Evolutionary conservation across 2,329 filamentous ascomycete genomes (phyloP).

Genomic region (Aureobasidium sp.): DNA sequence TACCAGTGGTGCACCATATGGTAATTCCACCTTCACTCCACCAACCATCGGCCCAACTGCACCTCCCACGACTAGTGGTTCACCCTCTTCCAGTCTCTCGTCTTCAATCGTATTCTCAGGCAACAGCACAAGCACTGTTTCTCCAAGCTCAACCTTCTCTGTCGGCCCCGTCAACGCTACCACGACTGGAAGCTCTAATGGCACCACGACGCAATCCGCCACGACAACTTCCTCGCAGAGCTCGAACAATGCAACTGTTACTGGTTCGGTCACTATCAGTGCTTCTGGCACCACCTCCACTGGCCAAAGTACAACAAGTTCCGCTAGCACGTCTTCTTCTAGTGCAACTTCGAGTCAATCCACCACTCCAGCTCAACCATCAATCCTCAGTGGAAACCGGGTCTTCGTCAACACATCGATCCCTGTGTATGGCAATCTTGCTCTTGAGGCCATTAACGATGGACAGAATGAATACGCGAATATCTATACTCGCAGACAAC

Average conservation of each 20-base stretch:
- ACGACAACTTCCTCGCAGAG: background rate
- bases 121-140: background rate
- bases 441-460: background rate
- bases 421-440: background rate
- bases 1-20: background rate
- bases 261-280: background rate
- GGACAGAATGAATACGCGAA: background rate
- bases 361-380: background rate
- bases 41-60: background rate
- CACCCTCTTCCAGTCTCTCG: background rate
- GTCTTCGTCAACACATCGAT: background rate
- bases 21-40: background rate
- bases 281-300: background rate
- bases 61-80: background rate
- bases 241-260: background rate
- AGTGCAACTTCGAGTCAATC: background rate
- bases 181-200: background rate
- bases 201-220: background rate
- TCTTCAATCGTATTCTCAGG: background rate
- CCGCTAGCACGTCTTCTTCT: background rate
- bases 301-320: background rate
- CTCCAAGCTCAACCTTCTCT: background rate
- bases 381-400: background rate
- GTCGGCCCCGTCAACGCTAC: background rate
- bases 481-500: background rate